These are phyloP conservation scores for Voacanga thouarsii DNA, from an alignment of 257 asterid genomes.

Conservation along the genomic window DNA sequence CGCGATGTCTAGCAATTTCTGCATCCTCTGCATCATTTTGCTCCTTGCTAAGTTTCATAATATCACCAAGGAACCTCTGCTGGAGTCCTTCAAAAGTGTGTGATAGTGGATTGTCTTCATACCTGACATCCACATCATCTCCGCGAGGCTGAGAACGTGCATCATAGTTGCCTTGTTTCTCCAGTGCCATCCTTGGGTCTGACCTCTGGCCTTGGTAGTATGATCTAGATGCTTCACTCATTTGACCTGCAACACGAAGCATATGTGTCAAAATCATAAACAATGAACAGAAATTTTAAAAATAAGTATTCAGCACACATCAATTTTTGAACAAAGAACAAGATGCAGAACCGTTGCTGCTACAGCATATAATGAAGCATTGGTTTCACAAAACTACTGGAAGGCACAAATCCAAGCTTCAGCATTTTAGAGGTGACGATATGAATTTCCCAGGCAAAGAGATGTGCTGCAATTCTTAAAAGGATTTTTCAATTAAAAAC, in stretches of 20 bases:
- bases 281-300: background rate
- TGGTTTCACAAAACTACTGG: background rate
- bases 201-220: conserved; percentile 73
- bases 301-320: background rate
- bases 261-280: conserved; percentile 15
- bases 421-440: background rate
- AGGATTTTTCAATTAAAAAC: background rate
- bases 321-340: background rate
- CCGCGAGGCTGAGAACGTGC: conserved; percentile 54
- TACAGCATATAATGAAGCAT: background rate
- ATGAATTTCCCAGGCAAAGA: background rate
- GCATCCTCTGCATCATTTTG: conserved; percentile 91
- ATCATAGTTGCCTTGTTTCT: conserved; percentile 72
- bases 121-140: conserved; percentile 74
- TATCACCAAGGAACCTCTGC: conserved; percentile 71
- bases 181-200: conserved; percentile 56
- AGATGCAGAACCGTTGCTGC: background rate
- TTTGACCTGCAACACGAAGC: conserved; percentile 51
- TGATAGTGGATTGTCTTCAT: conserved; percentile 51
- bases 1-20: conserved; percentile 86
- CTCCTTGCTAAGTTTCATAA: conserved; percentile 85
- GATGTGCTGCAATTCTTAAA: background rate
- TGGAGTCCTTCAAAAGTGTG: conserved; percentile 80
- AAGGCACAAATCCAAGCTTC: background rate
- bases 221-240: conserved; percentile 66